phyloP scores from a whole-genome alignment of 495 filamentous ascomycete genomes.

The Penicillium samsonianum region DNA sequence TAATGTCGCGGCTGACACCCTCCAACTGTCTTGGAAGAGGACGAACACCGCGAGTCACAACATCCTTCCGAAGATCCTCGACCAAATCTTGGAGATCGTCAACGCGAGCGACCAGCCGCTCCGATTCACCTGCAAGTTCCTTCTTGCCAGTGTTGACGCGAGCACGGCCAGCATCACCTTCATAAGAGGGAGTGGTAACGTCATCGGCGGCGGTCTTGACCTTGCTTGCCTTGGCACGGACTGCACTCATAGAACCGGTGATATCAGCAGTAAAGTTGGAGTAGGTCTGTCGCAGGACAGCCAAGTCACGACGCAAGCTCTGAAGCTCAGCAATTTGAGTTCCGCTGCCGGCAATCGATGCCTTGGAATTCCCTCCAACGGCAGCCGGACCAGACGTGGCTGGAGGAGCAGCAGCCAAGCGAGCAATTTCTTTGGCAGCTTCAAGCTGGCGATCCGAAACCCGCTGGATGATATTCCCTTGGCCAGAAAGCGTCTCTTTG shows the following conservation, averaged over 20 bases:
- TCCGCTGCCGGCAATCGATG: conserved; percentile 36
- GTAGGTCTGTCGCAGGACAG: conserved; percentile 90
- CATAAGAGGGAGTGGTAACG: conserved; percentile 60
- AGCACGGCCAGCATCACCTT: conserved; percentile 71
- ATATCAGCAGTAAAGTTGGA: conserved; percentile 86
- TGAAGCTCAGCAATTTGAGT: conserved; percentile 75
- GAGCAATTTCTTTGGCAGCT: conserved; percentile 85
- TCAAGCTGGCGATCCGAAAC: conserved; percentile 94
- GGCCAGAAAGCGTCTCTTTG: conserved; percentile 74
- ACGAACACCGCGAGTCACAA: conserved; percentile 88
- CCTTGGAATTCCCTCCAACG: conserved; percentile 22
- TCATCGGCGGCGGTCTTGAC: conserved; percentile 76
- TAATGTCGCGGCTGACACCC: conserved; percentile 81
- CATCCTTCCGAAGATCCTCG: conserved; percentile 96
- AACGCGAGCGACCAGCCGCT: conserved; percentile 83
- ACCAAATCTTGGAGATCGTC: conserved; percentile 96
- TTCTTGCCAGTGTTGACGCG: conserved; percentile 89
- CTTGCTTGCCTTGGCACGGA: conserved; percentile 74
- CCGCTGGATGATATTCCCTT: conserved; percentile 73
- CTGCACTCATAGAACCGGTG: conserved; percentile 77
- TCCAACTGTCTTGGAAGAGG: conserved; percentile 91
- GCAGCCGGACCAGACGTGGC: conserved; percentile 28
- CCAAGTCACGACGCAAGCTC: conserved; percentile 83
- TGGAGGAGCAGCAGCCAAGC: conserved; percentile 69
- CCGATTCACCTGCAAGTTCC: conserved; percentile 76